Evolutionary conservation across 306 rosid species (phyloP).

Genomic region (Oxytropis ochrocephala): DNA sequence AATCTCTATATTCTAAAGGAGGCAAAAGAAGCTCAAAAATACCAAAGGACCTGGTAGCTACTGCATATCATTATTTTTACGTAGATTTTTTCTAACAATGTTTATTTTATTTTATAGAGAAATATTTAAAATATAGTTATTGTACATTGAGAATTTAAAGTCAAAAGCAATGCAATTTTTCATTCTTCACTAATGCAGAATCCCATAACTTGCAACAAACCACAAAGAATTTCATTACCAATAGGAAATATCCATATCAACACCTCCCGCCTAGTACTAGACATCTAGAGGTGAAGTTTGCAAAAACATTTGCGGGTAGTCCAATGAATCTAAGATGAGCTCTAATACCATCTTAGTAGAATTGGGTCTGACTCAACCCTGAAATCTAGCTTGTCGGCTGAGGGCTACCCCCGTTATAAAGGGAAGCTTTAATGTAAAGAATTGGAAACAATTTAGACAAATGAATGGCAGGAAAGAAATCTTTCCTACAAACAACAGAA

Average conservation of each 20-base stretch:
- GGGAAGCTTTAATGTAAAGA: background rate
- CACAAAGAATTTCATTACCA: background rate
- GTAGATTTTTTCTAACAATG: background rate
- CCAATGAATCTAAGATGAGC: no score
- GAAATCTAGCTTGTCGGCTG: no score
- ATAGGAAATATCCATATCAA: no score
- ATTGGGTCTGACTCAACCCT: no score
- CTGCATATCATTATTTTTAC: background rate
- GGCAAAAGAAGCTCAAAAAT: background rate
- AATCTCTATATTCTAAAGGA: background rate
- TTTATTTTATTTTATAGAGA: background rate
- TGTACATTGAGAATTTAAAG: background rate
- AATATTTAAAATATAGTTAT: background rate
- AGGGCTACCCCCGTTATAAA: background rate
- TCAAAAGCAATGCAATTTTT: background rate
- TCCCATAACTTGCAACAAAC: background rate
- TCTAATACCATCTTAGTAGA: no score
- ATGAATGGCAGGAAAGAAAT: background rate
- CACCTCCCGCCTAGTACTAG: no score
- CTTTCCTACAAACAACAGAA: background rate
- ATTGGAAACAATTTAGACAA: background rate
- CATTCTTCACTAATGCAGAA: background rate
- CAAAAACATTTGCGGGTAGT: no score
- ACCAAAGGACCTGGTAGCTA: background rate
- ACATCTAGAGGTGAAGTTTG: no score